A percentile compares a stretch with the other conserved stretches of the same genome.
Conservation (phyloP, 2,329 filamentous ascomycete species). For the Cordyceps fumosorosea region DNA sequence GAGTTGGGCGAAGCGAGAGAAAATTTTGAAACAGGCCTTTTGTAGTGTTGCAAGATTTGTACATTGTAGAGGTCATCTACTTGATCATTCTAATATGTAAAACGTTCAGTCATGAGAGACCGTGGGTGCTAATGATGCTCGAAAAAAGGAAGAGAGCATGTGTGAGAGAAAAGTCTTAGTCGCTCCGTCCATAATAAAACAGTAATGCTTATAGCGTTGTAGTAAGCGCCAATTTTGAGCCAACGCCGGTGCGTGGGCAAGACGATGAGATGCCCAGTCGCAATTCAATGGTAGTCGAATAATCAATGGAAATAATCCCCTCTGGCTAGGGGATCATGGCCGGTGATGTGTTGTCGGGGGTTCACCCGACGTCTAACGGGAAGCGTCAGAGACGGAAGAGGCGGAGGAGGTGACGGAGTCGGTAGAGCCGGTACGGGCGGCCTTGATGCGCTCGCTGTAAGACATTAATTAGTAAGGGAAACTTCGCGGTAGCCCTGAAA, state of each 20-base stretch:
- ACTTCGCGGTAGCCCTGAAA: not conserved
- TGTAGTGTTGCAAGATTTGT: not conserved
- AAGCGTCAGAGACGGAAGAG: conserved; percentile 17
- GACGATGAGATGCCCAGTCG: not conserved
- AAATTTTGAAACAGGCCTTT: not conserved
- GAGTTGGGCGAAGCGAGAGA: not conserved
- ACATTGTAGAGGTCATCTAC: not conserved
- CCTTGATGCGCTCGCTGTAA: conserved; percentile 35
- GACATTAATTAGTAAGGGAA: conserved; percentile 15
- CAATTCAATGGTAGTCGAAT: not conserved
- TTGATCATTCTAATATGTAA: conserved; percentile 4
- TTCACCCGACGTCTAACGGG: not conserved
- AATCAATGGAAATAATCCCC: not conserved
- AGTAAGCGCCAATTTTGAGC: conserved; percentile 4
- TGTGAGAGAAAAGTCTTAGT: not conserved
- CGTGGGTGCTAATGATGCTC: not conserved
- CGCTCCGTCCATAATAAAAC: conserved; percentile 4
- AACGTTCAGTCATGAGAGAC: not conserved
- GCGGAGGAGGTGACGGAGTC: conserved; percentile 27
- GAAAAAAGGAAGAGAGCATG: not conserved
- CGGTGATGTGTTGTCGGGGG: not conserved
- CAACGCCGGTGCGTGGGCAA: not conserved
- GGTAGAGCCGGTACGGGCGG: conserved; percentile 28
- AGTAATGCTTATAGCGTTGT: conserved; percentile 1
- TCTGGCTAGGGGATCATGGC: not conserved